Percentiles rank a stretch among this genome's conserved stretches.
These are phyloP conservation scores for Penicillium sp. DNA, from an alignment of 2,329 filamentous ascomycete genomes.

Conservation along the genomic window DNA sequence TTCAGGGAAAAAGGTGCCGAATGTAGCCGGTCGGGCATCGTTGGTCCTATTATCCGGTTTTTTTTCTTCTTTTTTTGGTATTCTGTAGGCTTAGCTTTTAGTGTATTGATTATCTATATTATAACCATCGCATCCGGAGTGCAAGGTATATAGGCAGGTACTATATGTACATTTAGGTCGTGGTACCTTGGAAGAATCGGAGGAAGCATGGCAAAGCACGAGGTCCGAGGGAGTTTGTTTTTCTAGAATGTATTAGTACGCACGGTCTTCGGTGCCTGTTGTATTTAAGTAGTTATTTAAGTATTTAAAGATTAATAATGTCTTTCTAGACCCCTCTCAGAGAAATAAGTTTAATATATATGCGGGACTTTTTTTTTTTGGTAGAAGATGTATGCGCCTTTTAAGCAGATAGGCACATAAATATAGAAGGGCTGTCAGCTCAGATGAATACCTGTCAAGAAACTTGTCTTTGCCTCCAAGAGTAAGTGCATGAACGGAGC, in stretches of 20 bases:
- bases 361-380: background rate
- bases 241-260: background rate
- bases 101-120: background rate
- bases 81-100: background rate
- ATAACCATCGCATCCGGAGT: background rate
- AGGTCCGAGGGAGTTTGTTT: background rate
- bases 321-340: background rate
- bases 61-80: background rate
- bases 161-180: background rate
- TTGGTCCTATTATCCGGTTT: background rate
- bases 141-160: background rate
- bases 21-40: conserved; percentile 10
- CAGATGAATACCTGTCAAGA: background rate
- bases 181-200: background rate
- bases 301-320: background rate
- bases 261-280: background rate
- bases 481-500: background rate
- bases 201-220: conserved; percentile 1
- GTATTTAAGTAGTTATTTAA: background rate
- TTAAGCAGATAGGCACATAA: conserved; percentile 7
- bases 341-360: background rate
- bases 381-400: conserved; percentile 13
- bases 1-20: conserved; percentile 2
- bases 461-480: background rate
- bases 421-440: background rate